Conservation (phyloP, 805 yeast species). For the Yarrowia alimentaria region DNA sequence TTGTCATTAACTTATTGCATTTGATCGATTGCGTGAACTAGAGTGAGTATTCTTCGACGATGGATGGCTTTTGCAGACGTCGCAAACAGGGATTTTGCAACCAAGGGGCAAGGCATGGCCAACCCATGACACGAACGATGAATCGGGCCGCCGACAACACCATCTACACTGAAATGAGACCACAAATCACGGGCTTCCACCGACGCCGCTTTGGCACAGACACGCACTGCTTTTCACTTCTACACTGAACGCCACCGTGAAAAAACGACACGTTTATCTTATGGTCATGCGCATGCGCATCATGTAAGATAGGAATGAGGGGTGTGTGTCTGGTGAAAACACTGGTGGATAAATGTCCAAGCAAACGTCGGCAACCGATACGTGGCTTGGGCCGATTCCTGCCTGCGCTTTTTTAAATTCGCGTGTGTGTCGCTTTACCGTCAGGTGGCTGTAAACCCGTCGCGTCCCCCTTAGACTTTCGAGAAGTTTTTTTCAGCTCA, state of each 20-base stretch:
- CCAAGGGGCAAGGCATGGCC: constrained; percentile 1
- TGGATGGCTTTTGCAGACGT: constrained; percentile 7
- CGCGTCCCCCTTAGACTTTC: constrained; percentile 27
- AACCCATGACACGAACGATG: constrained; percentile 10
- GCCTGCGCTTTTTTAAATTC: constrained; percentile 6
- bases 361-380: no score
- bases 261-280: constrained; percentile 27
- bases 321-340: neutral
- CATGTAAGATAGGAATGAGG: constrained; percentile 19
- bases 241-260: constrained; percentile 8
- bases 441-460: constrained; percentile 4
- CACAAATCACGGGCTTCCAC: neutral
- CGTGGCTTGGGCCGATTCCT: no score
- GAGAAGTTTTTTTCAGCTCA: constrained; percentile 21
- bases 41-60: constrained; percentile 25
- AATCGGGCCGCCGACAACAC: constrained; percentile 1
- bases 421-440: constrained; percentile 16
- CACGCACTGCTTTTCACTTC: neutral
- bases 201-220: neutral
- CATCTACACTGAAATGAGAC: neutral
- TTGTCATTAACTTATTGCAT: constrained; percentile 27
- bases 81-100: neutral
- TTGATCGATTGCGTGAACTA: constrained; percentile 26
- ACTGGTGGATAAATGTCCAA: no score
- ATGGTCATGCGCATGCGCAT: constrained; percentile 21